A percentile compares a stretch with the other conserved stretches of the same genome.
Evolutionary conservation across 129 eudicot genomes (phyloP).

Genomic region (Ambrosia artemisiifolia): DNA sequence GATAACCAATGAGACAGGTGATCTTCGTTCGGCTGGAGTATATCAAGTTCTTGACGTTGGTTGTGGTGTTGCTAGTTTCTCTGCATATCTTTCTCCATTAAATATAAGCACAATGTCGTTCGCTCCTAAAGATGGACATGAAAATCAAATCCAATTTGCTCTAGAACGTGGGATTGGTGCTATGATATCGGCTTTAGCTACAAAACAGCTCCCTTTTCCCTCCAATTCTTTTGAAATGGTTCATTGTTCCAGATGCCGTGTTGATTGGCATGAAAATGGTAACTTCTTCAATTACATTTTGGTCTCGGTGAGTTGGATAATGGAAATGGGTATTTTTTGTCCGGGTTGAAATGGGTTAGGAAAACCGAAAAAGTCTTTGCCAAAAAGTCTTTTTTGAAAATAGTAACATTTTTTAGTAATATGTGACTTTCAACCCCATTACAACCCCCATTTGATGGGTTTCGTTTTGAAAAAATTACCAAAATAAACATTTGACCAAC

Average conservation of each 20-base stretch:
- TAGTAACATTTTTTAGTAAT: too few relatives aligned
- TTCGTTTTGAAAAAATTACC: too few relatives aligned
- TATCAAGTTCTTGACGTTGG: conserved; percentile 93
- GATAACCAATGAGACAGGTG: conserved; percentile 74
- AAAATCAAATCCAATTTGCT: conserved; percentile 96
- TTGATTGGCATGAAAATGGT: conserved; percentile 96
- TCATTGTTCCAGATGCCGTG: conserved; percentile 96
- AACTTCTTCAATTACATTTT: too few relatives aligned
- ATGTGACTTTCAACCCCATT: too few relatives aligned
- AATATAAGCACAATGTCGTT: conserved; percentile 79
- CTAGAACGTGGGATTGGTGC: conserved; percentile 92
- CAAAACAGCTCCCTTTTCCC: conserved; percentile 94
- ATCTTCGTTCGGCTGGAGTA: conserved; percentile 74
- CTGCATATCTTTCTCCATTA: conserved; percentile 83
- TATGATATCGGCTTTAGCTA: conserved; percentile 82
- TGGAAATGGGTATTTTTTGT: too few relatives aligned
- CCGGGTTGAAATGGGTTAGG: too few relatives aligned
- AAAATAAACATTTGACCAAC: too few relatives aligned
- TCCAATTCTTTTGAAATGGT: conserved; percentile 82
- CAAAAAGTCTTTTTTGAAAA: too few relatives aligned
- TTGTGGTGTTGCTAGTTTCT: conserved; percentile 95
- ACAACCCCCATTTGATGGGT: too few relatives aligned
- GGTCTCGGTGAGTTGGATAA: too few relatives aligned
- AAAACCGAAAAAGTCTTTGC: too few relatives aligned
- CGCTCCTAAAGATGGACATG: conserved; percentile 99